Conservation (phyloP, 2,329 filamentous ascomycete species). For the Scedosporium boydii region DNA sequence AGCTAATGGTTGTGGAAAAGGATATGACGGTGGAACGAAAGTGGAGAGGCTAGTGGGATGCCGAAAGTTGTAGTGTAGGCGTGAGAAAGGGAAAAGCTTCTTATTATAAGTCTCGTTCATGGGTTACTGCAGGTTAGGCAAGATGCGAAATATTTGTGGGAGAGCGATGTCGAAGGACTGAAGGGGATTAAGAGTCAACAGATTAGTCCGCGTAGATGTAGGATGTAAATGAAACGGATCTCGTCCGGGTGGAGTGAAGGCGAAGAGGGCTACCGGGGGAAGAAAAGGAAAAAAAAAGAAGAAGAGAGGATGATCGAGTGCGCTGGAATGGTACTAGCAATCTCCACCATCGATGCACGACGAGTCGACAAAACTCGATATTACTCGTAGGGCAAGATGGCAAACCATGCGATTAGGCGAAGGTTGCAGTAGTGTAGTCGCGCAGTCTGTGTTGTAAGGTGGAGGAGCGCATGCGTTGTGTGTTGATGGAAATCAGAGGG, state of each 20-base stretch:
- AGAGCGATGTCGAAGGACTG: not conserved
- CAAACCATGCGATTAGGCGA: not conserved
- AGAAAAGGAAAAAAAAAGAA: not conserved
- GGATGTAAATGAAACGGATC: not conserved
- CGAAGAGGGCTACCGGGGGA: not conserved
- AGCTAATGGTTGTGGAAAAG: not conserved
- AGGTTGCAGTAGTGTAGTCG: not conserved
- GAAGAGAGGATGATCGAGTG: not conserved
- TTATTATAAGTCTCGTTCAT: not conserved
- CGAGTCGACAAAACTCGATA: not conserved
- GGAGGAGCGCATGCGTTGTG: not conserved
- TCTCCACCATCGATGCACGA: not conserved
- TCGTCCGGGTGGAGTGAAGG: not conserved
- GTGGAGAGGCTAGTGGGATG: not conserved
- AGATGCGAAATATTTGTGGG: not conserved
- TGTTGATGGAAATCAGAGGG: not conserved
- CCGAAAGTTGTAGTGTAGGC: not conserved
- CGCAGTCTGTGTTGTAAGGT: not conserved
- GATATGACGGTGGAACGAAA: not conserved
- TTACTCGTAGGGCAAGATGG: not conserved
- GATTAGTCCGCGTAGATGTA: not conserved
- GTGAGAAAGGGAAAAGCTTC: not conserved
- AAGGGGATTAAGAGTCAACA: not conserved
- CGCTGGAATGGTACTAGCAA: not conserved
- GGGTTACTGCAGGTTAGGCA: not conserved